phyloP scores from a whole-genome alignment of 2,329 filamentous ascomycete species.

The Cladosporium sp. region DNA sequence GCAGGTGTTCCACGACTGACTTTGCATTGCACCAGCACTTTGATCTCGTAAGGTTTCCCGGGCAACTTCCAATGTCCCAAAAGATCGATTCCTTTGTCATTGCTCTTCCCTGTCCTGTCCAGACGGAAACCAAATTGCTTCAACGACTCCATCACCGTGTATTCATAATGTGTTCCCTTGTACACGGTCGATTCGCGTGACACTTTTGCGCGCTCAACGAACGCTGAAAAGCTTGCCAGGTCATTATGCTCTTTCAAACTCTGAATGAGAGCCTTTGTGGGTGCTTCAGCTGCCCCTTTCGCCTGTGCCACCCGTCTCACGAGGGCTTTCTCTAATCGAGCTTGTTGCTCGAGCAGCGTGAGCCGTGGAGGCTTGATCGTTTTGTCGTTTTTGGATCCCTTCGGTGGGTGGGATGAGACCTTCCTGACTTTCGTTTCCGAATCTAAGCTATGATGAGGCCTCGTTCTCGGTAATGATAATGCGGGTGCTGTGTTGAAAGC shows the following conservation, averaged over 20 bases:
- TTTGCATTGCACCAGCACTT: conserved; percentile 66
- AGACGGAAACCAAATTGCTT: conserved; percentile 60
- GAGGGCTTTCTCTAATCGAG: conserved; percentile 7
- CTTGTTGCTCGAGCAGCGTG: conserved; percentile 4
- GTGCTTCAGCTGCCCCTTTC: background rate
- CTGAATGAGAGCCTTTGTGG: background rate
- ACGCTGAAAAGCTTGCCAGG: conserved; percentile 60
- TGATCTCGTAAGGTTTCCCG: conserved; percentile 23
- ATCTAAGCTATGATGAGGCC: background rate
- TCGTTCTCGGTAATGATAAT: background rate
- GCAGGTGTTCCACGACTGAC: conserved; percentile 50
- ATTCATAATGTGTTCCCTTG: conserved; percentile 74
- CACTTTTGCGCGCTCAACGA: conserved; percentile 56
- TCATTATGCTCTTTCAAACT: conserved; percentile 52
- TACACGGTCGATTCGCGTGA: conserved; percentile 57
- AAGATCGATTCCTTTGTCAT: conserved; percentile 70
- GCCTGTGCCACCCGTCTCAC: background rate
- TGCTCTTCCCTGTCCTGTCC: conserved; percentile 59
- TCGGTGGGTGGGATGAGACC: background rate
- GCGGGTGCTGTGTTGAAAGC: background rate
- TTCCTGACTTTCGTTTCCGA: background rate
- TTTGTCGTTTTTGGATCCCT: background rate
- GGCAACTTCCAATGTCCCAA: conserved; percentile 66
- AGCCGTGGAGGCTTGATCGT: background rate
- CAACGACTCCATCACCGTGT: conserved; percentile 57